phyloP scores from a whole-genome alignment of 768 basidiomycete species.

The Amanita muscaria region DNA sequence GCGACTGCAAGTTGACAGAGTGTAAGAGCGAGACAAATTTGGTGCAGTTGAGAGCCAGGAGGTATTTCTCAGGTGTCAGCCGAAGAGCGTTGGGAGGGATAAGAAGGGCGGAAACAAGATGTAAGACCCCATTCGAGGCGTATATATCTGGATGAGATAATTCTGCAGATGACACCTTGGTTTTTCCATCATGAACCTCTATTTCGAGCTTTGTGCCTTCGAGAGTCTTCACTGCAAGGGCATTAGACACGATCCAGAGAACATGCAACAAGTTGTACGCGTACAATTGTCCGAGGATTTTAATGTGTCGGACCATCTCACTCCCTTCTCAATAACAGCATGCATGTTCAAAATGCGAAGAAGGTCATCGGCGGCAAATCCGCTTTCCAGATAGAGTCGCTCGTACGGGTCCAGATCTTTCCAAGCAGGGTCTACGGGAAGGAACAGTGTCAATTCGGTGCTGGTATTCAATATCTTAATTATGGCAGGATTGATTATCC shows the following conservation, averaged over 20 bases:
- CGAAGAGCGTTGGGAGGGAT: constrained; percentile 66
- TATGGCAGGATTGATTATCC: constrained; percentile 58
- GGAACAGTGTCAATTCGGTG: constrained; percentile 77
- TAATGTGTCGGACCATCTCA: constrained; percentile 64
- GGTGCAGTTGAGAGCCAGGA: constrained; percentile 87
- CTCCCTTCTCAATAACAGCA: constrained; percentile 47
- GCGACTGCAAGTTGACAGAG: constrained; percentile 61
- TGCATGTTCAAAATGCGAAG: constrained; percentile 73
- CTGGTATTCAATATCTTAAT: constrained; percentile 50
- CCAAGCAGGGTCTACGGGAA: constrained; percentile 84
- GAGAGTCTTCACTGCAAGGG: constrained; percentile 55
- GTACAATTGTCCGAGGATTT: constrained; percentile 41
- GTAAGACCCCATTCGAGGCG: constrained; percentile 91
- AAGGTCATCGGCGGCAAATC: constrained; percentile 77
- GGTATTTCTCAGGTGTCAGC: constrained; percentile 90
- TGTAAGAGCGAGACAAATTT: constrained; percentile 84
- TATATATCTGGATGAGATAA: constrained; percentile 78
- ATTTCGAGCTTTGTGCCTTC: constrained; percentile 62
- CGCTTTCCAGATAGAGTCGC: constrained; percentile 80
- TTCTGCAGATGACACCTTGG: constrained; percentile 46
- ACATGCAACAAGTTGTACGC: constrained; percentile 17
- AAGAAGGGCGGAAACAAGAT: constrained; percentile 78
- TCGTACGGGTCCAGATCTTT: constrained; percentile 67
- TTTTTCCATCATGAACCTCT: constrained; percentile 41
- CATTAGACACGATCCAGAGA: constrained; percentile 7